Conservation (phyloP, 495 filamentous ascomycete genomes). For the Penicillium pancosmium region DNA sequence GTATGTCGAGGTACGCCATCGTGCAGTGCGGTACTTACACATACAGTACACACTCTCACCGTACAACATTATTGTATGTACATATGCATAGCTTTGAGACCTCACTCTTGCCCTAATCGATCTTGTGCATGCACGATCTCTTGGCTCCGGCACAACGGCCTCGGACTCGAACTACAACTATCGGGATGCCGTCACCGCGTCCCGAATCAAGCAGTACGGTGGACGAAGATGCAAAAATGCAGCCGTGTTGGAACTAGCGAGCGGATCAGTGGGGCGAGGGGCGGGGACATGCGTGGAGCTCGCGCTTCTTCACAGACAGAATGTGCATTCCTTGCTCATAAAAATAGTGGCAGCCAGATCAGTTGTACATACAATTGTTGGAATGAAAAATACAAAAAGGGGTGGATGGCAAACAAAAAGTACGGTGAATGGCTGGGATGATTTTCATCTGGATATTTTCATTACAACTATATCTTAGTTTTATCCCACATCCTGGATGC, state of each 20-base stretch:
- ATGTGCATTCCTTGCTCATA: conserved; percentile 5
- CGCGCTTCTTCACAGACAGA: neutral
- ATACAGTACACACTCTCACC: neutral
- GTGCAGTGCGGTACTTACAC: neutral
- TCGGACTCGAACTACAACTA: neutral
- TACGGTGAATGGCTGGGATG: too few species aligned
- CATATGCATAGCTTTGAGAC: neutral
- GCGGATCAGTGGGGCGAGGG: conserved; percentile 2
- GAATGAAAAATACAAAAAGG: neutral
- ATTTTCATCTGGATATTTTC: neutral
- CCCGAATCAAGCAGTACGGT: conserved; percentile 2
- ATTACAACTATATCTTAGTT: neutral
- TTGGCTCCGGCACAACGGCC: neutral
- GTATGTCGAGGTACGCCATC: neutral
- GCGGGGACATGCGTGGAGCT: neutral
- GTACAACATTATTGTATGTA: neutral
- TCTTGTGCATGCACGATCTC: neutral
- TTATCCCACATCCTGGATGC: neutral
- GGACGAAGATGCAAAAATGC: conserved; percentile 6
- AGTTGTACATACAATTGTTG: neutral
- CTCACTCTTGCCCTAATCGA: neutral
- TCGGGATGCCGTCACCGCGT: conserved; percentile 7
- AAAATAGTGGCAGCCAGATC: neutral
- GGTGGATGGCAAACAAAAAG: neutral
- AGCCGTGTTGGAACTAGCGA: conserved; percentile 6